Base-by-base conservation (phyloP, 768 basidiomycete genomes). In the Fistulinella prunicolor region DNA sequence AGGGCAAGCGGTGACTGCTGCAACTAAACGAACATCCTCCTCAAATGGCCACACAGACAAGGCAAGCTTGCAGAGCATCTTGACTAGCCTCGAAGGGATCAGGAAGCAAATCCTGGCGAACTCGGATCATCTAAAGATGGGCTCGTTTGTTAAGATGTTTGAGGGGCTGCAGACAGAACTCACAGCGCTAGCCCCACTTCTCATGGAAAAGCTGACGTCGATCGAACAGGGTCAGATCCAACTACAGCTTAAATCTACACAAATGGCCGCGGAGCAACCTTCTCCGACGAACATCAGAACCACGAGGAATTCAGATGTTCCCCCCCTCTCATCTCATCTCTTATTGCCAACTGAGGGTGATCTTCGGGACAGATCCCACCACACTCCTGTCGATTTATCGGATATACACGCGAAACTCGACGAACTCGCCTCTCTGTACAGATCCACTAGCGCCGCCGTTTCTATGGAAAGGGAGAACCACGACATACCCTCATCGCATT, bases 91-190 rank as follows among this genome's bases (percentile, higher is more conserved):
- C 17, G 57, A 57, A 22, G 58, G 38, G 38, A 28, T 61, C 54
- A 60, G 34, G 42, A 51, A 51, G 24, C 57, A 55, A 24, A 34
- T 51, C 6, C 37, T 39, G 14, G 39, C 43, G 16, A 46, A 40
- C n/a, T 49, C 50, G 17, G 49, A 49, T 37, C 26, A 46, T 13
- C 30, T 49, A 12, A 53, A 48, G 20, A 41, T 59, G 32, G 54
- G 64, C 16, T 51, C 49, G 6, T 56, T 74, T 6, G 44, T 64
- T 23, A 62, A 55, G 28, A 68, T 68, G 46, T 54, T 79, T 32
- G 73, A 71, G 23, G 73, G 66, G 14, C 61, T 80, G 35, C 66
- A 70, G 42, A 43, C 47, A 3, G 71, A 70, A n/a, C 55, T 83
- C 43, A 66, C 64, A 12, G 58, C 58, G 8, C 64, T 74, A 29